Base-by-base conservation (phyloP, 1,284 basidiomycete genomes). In the Moniliella sp. region DNA sequence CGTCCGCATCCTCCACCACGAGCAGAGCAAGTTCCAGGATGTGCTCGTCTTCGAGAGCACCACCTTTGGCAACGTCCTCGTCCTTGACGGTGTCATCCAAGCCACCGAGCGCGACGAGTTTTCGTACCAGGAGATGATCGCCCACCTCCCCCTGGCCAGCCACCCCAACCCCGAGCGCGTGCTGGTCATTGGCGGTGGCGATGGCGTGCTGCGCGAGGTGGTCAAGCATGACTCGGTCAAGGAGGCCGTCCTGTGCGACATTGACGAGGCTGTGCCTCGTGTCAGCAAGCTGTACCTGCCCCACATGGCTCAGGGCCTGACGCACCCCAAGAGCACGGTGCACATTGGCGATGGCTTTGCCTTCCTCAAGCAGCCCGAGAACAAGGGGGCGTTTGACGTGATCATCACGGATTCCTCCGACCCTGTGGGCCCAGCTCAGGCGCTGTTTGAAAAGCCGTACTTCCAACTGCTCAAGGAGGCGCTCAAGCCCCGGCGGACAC, bases 121-220 rank as follows among this genome's bases (percentile, higher is more conserved):
- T 64, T 83, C 84, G 75, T 94, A 94, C 65, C 91, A 97, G 63
- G 88, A 99, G 67, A 94, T 97, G 88, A 97, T 99, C 53, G 73
- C 88, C 13, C 86, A 94, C 65, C 67, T 99, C 31, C 88, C 88
- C 23, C 70, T 97, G 45, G 76, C 81, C 15, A 84, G 78, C 43
- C 88, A 97, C 64, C 88, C 91, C 17, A 80, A 93, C 69, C 91
- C 88, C 1, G 78, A 82, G 66, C 76, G 78, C 52, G 86, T 94
- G 14, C 74, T 97, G 21, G 84, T 97, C 36, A 88, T 99, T 41
- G 88, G 88, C 38, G 88, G 88, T 37, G 88, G 88, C 28, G 62
- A 63, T 40, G 53, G 53, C 40, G 88, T 97, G 44, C 80, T 97
- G 29, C 77, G 91, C 36, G 88, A 99, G 64, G 83, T 86, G 19